Evolutionary conservation across 257 asterid genomes (phyloP).

Genomic region (Jasminum sambac): DNA sequence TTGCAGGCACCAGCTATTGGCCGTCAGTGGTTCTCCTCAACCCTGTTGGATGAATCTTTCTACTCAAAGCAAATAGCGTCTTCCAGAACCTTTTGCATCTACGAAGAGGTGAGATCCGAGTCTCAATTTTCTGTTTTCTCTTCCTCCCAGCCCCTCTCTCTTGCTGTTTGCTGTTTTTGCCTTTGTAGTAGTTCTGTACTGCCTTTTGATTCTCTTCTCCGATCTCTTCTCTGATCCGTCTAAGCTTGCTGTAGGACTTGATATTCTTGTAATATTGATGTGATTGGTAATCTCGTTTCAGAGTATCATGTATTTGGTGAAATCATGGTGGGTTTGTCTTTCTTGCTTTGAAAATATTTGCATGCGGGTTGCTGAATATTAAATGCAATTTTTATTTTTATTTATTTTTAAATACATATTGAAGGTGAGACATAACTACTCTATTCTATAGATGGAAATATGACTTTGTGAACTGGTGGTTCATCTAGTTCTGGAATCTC

Average conservation of each 20-base stretch:
- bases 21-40: constrained; percentile 82
- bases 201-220: neutral
- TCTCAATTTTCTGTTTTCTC: constrained; percentile 1
- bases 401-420: neutral
- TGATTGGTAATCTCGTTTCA: constrained; percentile 9
- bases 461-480: neutral
- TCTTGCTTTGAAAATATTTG: neutral
- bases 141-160: constrained; percentile 1
- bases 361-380: neutral
- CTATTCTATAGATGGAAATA: neutral
- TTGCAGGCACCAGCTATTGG: constrained; percentile 82
- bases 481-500: constrained; percentile 22
- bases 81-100: constrained; percentile 85
- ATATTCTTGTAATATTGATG: constrained; percentile 7
- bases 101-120: constrained; percentile 59
- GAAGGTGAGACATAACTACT: constrained; percentile 2
- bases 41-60: constrained; percentile 42
- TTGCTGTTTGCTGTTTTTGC: constrained; percentile 5
- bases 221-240: constrained; percentile 18
- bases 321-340: neutral
- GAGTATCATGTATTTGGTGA: neutral
- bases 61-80: constrained; percentile 70
- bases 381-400: constrained; percentile 5
- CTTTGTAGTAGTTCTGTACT: constrained; percentile 8
- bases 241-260: constrained; percentile 2